A percentile compares a stretch with the other conserved stretches of the same genome.
Evolutionary conservation across 306 rosid genomes (phyloP).

Genomic region (Corylus americana): DNA sequence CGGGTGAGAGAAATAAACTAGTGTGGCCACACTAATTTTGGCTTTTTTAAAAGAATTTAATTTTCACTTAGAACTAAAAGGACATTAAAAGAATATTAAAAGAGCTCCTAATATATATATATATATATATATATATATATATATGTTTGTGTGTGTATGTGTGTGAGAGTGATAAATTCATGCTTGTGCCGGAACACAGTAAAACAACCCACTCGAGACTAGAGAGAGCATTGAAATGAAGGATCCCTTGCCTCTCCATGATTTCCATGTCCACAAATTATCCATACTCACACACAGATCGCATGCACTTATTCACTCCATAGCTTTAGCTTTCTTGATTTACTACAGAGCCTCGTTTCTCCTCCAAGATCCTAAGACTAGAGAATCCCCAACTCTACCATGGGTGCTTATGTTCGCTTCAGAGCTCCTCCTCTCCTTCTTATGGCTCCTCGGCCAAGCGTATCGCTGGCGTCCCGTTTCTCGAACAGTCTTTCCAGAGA

Average conservation of each 20-base stretch:
- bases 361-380: conserved; percentile 31
- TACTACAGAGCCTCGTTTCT: conserved; percentile 50
- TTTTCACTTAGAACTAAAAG: no score
- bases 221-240: conserved; percentile 27
- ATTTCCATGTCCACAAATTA: conserved; percentile 43
- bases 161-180: no score
- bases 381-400: conserved; percentile 30
- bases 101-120: no score
- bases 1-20: no score
- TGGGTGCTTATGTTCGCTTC: conserved; percentile 58
- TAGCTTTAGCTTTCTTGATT: conserved; percentile 50
- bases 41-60: no score
- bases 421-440: conserved; percentile 57
- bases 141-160: no score
- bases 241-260: conserved; percentile 39
- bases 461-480: conserved; percentile 57
- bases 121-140: no score
- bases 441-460: conserved; percentile 63
- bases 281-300: conserved; percentile 45
- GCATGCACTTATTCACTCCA: conserved; percentile 48
- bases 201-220: no score
- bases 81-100: no score
- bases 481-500: conserved; percentile 52
- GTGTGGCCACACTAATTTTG: no score
- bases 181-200: no score